Base-by-base conservation (phyloP, 768 basidiomycete genomes). In the Amanita pseudoporphyria region DNA sequence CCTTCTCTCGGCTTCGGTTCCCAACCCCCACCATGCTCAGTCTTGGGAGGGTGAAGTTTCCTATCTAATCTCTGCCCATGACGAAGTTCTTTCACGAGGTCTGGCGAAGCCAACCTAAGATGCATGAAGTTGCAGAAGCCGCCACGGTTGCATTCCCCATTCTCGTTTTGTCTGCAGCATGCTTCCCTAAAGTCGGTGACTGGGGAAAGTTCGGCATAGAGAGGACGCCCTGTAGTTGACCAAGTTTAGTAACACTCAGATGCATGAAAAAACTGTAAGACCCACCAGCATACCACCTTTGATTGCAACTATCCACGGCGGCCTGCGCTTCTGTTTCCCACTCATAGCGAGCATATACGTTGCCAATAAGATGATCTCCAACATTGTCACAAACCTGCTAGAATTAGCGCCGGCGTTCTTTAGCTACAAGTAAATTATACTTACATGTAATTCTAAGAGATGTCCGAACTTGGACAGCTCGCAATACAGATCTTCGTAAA, bases 51-150 rank as follows among this genome's bases (percentile, higher is more conserved):
- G 58, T 92, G 75, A 40, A 87, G 60, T 51, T 84, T 80, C 47
- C 91, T 74, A 57, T 93, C 91, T 30, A 96, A 57, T 36, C 87
- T 76, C 63, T 97, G 94, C 12, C 90, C 89, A 38, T 79, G 82
- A 14, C 81, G 78, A 47, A 97, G 70, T 6, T 84, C 80, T 38
- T 77, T 78, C 2, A 90, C 86, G 10, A 96, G 77, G 9, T 89
- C 82, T 61, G 85, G 82, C 26, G 91, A 87, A 4, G 94, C 88
- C 18, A 91, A 75, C 12, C 90, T 82, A 30, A 97, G 72, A 69
- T 97, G 94, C 91, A 97, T 96, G 62, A 99, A 99, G 66, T 99
- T 98, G 68, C 95, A 98, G 71, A 96, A 97, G 2, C 93, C 93
- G 26, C 95, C 96, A 37, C 96, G 84, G 60, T 95, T 95, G 66